These are phyloP conservation scores for Venturia pyrina DNA, from an alignment of 2,329 filamentous ascomycete species.

Conservation along the genomic window DNA sequence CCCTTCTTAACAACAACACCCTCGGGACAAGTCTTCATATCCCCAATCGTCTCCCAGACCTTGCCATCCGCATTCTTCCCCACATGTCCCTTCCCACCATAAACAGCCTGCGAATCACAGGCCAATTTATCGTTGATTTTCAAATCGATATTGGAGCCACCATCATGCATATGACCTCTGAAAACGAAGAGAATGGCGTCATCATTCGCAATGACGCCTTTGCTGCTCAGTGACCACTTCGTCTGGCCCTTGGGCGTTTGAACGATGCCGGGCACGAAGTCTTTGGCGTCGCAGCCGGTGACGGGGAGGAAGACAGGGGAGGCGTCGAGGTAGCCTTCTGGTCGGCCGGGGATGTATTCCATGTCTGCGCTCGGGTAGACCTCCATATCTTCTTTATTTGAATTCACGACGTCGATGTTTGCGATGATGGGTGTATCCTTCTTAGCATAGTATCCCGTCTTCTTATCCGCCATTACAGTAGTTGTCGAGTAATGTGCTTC, in stretches of 20 bases:
- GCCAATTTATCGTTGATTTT: slow-evolving; percentile 6
- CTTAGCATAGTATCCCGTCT: slow-evolving; percentile 9
- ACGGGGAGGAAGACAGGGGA: slow-evolving; percentile 5
- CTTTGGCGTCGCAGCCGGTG: not conserved
- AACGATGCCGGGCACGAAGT: not conserved
- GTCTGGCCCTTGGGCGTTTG: not conserved
- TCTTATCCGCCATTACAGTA: not conserved
- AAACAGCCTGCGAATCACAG: slow-evolving; percentile 9
- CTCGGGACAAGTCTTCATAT: slow-evolving; percentile 6
- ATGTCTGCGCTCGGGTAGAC: slow-evolving; percentile 7
- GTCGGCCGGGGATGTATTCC: slow-evolving; percentile 8
- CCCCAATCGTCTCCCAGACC: slow-evolving; percentile 5
- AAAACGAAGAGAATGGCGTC: slow-evolving; percentile 6
- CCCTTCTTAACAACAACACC: slow-evolving; percentile 9
- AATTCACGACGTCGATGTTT: slow-evolving; percentile 7
- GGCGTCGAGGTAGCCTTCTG: slow-evolving; percentile 1
- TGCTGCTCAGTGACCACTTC: slow-evolving; percentile 1
- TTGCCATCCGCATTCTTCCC: not conserved
- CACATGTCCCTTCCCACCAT: slow-evolving; percentile 3
- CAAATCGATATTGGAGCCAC: not conserved
- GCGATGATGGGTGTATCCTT: slow-evolving; percentile 8
- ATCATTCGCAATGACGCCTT: slow-evolving; percentile 1
- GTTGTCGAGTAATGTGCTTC: slow-evolving; percentile 2
- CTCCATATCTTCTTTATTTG: slow-evolving; percentile 5
- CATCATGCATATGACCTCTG: slow-evolving; percentile 11